Base-by-base conservation (phyloP, 441 rosid species). In the Gossypium trilobum region DNA sequence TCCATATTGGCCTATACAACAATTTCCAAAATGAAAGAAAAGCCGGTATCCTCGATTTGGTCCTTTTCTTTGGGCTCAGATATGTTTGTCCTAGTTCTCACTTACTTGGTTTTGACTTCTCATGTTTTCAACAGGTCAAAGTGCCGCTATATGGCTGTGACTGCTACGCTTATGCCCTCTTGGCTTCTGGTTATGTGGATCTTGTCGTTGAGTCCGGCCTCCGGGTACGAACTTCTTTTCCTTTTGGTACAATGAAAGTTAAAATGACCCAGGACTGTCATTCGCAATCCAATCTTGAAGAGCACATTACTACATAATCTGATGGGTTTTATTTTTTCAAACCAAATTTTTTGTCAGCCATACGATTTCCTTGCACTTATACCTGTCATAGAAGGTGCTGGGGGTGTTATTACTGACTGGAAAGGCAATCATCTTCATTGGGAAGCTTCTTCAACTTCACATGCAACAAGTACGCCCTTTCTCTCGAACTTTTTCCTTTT, bases 181-280 rank as follows among this genome's bases (percentile, higher is more conserved):
- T 95, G 85, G 95, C 99, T 73, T 92, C 98, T 55, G 97, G 99
- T 63, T 84, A 70, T 74, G 99, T 95, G 68, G 99, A 95, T 91
- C 96, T 92, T 71, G 99, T 92, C 52, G 78, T 92, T 11, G 98
- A 95, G 78, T 92, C 97, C 10, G 96, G 96, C 75, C 87, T 95
- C 55, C 87, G 86, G 97, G 98, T 95, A 86, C 17, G 46, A 3
- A 77, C 67, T 33, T 4, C 9, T 46, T 33, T 17, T 39, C 23
- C 3, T 20, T 20, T 1, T 55, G 27, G 25, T 71, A 22, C 65
- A 33, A 27, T 44, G 42, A n/a, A 25, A n/a, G 44, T 50, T 50
- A 14, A 51, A 25, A 63, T 8, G 58, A 67, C 31, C 14, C 2
- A 5, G 14, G 39, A 67, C 14, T 39, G 3, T 13, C 27, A 17